A percentile compares a stretch with the other conserved stretches of the same genome.
These are phyloP conservation scores for Marchantia paleacea DNA, from an alignment of 225 moss, liverwort and hornwort species.

Conservation along the genomic window DNA sequence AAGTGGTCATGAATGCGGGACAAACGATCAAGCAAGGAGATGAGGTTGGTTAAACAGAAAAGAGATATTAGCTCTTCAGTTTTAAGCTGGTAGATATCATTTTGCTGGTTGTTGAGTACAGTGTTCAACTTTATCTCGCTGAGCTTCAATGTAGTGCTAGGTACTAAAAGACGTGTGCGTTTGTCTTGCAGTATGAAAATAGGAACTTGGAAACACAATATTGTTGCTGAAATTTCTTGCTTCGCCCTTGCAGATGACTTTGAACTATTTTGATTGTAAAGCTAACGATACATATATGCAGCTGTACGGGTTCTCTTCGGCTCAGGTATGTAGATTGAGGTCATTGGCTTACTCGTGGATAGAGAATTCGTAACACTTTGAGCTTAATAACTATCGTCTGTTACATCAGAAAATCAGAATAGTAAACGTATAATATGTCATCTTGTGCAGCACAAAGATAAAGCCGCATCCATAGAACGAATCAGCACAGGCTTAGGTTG, in stretches of 20 bases:
- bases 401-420: no score
- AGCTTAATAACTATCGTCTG: no score
- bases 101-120: not conserved
- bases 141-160: not conserved
- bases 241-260: constrained; percentile 62
- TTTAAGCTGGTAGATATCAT: not conserved
- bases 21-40: constrained; percentile 75
- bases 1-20: constrained; percentile 78
- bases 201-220: not conserved
- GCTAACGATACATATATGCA: constrained; percentile 55
- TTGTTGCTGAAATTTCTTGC: not conserved
- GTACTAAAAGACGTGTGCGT: not conserved
- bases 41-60: constrained; percentile 50
- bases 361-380: no score
- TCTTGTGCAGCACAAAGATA: no score
- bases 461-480: no score
- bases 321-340: constrained; percentile 39
- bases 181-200: not conserved
- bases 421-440: no score
- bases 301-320: constrained; percentile 80
- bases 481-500: no score
- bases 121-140: not conserved
- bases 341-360: not conserved
- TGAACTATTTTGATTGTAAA: constrained; percentile 57
- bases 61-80: not conserved